Base-by-base conservation (phyloP, 768 basidiomycete species). In the button mushroom (Agaricus bisporus) region DNA sequence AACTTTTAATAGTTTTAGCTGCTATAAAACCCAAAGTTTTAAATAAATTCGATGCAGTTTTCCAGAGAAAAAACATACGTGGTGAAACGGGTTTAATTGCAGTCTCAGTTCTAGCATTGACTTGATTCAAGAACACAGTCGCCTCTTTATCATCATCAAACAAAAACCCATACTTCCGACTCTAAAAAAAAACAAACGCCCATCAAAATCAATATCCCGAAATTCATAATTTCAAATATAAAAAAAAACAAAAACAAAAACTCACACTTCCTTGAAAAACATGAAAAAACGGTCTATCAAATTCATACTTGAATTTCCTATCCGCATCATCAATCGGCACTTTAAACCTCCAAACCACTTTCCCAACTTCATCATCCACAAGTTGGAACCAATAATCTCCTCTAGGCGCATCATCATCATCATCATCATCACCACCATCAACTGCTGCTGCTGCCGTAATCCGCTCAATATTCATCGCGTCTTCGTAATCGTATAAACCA, bases 221-320 rank as follows among this genome's bases (percentile, higher is more conserved):
- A 10, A n/a, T 41, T 20, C 18, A n/a, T n/a, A 20, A 26, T 37
- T 2, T 10, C 37, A 22, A 37, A 39, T 9, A 20, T 38, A 44
- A 48, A 25, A 35, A 48, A 22, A n/a, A 39, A 20, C n/a, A 20
- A 45, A 41, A n/a, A 11, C 20, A 17, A 22, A 29, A 22, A 74
- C 89, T 64, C 63, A 95, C 94, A 71, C 86, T 81, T 39, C 89
- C 90, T 43, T 84, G 81, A 68, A 95, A 95, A 37, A 84, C 78
- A 67, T 98, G 92, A 70, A 97, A 97, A 73, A 95, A 95, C 2
- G 91, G 88, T 53, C 87, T 81, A 67, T 97, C 92, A 59, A 86
- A 77, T 60, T 80, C 78, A 66, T 95, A 98, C 49, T 83, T 77
- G 60, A 86, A 78, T 44, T 71, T 69, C 8, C 15, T 28, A 5